Conservation (phyloP, 805 yeast species). For the Kuraishia floccosa region DNA sequence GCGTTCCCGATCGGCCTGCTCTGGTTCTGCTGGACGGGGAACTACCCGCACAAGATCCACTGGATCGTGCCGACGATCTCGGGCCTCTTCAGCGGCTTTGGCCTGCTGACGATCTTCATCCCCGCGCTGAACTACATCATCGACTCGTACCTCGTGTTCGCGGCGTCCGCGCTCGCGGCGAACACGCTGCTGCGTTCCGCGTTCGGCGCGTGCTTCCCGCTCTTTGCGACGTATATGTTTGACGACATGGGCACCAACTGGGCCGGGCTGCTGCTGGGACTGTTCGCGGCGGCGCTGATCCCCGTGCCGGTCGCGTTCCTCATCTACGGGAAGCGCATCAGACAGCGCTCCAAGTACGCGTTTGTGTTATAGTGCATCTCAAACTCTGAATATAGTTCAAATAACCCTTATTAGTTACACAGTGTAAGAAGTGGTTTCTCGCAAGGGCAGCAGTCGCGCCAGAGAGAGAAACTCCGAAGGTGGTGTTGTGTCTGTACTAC, state of each 20-base stretch:
- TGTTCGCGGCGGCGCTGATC: conserved; percentile 41
- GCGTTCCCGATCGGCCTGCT: conserved; percentile 69
- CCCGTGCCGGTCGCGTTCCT: conserved; percentile 64
- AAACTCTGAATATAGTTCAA: too few species aligned
- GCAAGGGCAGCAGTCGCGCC: not conserved
- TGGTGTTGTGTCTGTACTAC: not conserved
- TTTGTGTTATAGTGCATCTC: conserved; percentile 11
- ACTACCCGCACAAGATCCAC: conserved; percentile 55
- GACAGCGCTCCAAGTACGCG: conserved; percentile 51
- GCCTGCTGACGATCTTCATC: conserved; percentile 55
- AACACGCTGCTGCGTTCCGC: conserved; percentile 60
- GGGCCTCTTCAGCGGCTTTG: conserved; percentile 55
- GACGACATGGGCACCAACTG: conserved; percentile 57
- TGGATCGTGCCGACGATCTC: conserved; percentile 76
- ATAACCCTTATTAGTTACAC: not conserved
- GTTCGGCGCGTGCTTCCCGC: conserved; percentile 62
- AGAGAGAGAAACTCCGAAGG: not conserved
- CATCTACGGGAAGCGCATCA: conserved; percentile 43
- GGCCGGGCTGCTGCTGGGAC: conserved; percentile 68
- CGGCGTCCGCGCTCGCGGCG: conserved; percentile 73
- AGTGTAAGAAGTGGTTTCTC: not conserved
- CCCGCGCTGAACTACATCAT: conserved; percentile 63
- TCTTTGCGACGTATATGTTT: conserved; percentile 67
- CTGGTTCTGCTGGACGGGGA: conserved; percentile 87
- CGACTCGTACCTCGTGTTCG: conserved; percentile 57